Evolutionary conservation across 1,284 basidiomycete species (phyloP), one percentile per base, ranked within the genome.

Genomic region (Malassezia obtusa): DNA sequence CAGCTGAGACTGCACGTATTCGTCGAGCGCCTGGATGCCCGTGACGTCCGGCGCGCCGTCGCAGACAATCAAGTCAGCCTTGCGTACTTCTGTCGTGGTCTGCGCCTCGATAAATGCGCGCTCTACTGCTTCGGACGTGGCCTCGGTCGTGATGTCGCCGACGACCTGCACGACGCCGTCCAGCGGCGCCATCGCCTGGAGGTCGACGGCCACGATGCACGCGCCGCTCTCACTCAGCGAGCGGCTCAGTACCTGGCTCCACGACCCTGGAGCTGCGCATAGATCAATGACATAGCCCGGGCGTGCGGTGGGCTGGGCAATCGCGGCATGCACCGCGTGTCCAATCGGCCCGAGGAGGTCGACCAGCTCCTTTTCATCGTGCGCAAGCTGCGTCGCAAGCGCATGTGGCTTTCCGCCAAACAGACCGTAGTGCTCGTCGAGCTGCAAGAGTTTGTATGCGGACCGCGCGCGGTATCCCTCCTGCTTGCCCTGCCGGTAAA

Each of bases 11-110:
- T 81, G 80, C 5, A 81, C 75, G 57, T 79, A 80, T 26, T 79
- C 79, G 67, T 81, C 80, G 19, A 81, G 73, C 57, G 79, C 78
- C 57, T 80, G 80, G 0, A 81, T 74, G 22, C 80, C 80, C 4
- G 80, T 81, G 10, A 81, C 80, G 63, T 81, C 80, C 3, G 80
- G 80, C 15, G 80, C 80, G 9, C 80, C 80, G 57, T 81, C 80
- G 59, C 80, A 81, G 1, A 81, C 77, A 25, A 81, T 78, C 32
- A 81, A 68, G 52, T 81, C 77, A n/a, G 53, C 53, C 1, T 22
- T 21, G 4, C 31, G 35, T n/a, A 36, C 32, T 15, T 15, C 17
- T 21, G 37, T 31, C 17, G 26, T 21, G 1, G n/a, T 17, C 21
- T 50, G 43, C 11, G 15, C 37, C 8, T 53, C 45, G 2, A 45